phyloP scores from a whole-genome alignment of 2,329 filamentous ascomycete genomes.

The Claviceps digitariae region DNA sequence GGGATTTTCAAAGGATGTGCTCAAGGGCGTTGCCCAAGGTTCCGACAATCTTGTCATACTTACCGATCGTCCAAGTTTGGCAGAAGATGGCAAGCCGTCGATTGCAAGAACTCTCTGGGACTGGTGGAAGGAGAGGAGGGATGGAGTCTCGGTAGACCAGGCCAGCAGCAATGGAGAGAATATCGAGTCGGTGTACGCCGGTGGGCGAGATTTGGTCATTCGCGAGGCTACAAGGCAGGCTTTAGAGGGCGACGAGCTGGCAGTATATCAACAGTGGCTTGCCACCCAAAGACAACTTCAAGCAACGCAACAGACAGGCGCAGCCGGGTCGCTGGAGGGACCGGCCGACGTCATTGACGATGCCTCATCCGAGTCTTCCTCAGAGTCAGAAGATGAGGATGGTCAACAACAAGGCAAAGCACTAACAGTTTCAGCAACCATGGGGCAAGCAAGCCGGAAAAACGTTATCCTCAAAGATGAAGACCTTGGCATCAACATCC shows the following conservation, averaged over 20 bases:
- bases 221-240: constrained; percentile 47
- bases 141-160: constrained; percentile 48
- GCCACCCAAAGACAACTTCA: constrained; percentile 80
- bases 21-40: constrained; percentile 62
- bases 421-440: constrained; percentile 72
- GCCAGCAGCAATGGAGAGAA: constrained; percentile 34
- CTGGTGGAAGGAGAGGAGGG: constrained; percentile 57
- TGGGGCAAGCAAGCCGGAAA: constrained; percentile 72
- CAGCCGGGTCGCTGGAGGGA: constrained; percentile 52
- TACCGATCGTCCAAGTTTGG: constrained; percentile 55
- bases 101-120: constrained; percentile 68
- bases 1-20: constrained; percentile 78
- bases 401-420: constrained; percentile 84
- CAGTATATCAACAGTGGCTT: constrained; percentile 81
- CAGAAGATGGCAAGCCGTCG: constrained; percentile 30
- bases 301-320: constrained; percentile 60
- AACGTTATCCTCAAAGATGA: constrained; percentile 80
- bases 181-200: constrained; percentile 53
- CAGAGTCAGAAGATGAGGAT: constrained; percentile 78
- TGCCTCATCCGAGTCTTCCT: constrained; percentile 72
- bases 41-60: constrained; percentile 73
- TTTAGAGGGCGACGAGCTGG: constrained; percentile 62
- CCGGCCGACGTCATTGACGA: constrained; percentile 68
- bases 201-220: constrained; percentile 48
- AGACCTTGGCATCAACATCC: constrained; percentile 80